Conservation (phyloP, 768 basidiomycete genomes). For the Macrolepiota fuliginosa region DNA sequence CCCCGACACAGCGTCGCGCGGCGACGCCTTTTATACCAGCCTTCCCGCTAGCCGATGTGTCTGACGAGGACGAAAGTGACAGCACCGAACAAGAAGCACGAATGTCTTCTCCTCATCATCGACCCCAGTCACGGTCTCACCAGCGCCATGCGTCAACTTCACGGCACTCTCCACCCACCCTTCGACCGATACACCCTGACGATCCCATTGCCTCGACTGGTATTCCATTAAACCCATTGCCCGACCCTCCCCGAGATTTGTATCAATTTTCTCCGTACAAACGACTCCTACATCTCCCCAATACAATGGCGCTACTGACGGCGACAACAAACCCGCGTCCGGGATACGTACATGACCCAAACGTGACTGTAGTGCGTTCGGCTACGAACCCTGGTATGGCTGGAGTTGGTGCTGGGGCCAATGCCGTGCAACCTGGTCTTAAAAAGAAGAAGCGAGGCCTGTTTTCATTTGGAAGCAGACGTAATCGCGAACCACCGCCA, state of each 20-base stretch:
- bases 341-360: not conserved
- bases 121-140: not conserved
- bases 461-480: constrained; percentile 5
- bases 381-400: constrained; percentile 10
- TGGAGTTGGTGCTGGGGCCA: constrained; percentile 11
- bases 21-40: constrained; percentile 28
- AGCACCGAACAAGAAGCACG: constrained; percentile 16
- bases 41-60: constrained; percentile 9
- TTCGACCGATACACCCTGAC: constrained; percentile 17
- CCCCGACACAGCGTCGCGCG: constrained; percentile 17
- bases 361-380: constrained; percentile 1
- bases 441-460: constrained; percentile 9
- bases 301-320: constrained; percentile 33
- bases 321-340: not conserved
- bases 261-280: constrained; percentile 59
- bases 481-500: not conserved
- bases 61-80: constrained; percentile 21
- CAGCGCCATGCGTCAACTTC: not conserved
- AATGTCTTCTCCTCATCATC: constrained; percentile 10
- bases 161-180: constrained; percentile 15
- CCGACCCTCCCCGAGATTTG: constrained; percentile 57
- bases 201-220: constrained; percentile 20
- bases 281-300: constrained; percentile 49
- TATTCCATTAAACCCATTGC: constrained; percentile 54
- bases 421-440: not conserved